Evolutionary conservation across 495 filamentous ascomycete genomes (phyloP).

Genomic region (Rhizodiscina lignyota): DNA sequence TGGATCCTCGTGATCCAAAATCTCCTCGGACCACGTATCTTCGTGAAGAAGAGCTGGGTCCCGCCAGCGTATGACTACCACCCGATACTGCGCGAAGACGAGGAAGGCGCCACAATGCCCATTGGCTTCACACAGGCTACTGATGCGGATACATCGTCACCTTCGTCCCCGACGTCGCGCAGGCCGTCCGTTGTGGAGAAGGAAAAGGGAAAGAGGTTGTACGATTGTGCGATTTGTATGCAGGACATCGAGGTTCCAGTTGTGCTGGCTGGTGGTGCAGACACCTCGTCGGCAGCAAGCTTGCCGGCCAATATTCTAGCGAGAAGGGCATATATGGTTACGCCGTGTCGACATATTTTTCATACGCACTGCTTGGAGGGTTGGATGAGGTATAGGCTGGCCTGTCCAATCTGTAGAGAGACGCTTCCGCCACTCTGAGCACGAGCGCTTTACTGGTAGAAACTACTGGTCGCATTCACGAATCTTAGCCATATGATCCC

Average conservation of each 20-base stretch:
- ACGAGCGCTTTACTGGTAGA: no score
- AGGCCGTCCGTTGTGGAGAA: conserved; percentile 4
- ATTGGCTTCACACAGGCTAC: conserved; percentile 43
- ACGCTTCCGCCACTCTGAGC: conserved; percentile 61
- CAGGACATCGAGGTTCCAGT: conserved; percentile 81
- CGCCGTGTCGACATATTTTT: conserved; percentile 91
- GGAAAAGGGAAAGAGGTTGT: conserved; percentile 39
- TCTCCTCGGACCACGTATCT: conserved; percentile 70
- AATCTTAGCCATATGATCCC: no score
- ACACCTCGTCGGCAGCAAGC: conserved; percentile 14
- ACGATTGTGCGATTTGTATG: conserved; percentile 92
- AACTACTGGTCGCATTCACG: no score
- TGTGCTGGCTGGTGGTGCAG: conserved; percentile 36
- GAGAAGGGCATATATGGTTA: conserved; percentile 83
- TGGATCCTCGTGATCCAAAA: conserved; percentile 63
- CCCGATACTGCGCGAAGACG: conserved; percentile 74
- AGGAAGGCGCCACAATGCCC: conserved; percentile 50
- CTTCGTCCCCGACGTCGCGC: conserved; percentile 6
- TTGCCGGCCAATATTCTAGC: conserved; percentile 54
- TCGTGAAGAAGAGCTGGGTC: conserved; percentile 50
- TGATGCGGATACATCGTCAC: conserved; percentile 7
- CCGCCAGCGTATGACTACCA: conserved; percentile 92
- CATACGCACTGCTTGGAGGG: conserved; percentile 86
- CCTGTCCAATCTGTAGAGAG: conserved; percentile 94
- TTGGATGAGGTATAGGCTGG: conserved; percentile 84